A percentile compares a stretch with the other conserved stretches of the same genome.
These are phyloP conservation scores for Cynanchum wilfordii DNA, from an alignment of 257 asterid species.

Conservation along the genomic window DNA sequence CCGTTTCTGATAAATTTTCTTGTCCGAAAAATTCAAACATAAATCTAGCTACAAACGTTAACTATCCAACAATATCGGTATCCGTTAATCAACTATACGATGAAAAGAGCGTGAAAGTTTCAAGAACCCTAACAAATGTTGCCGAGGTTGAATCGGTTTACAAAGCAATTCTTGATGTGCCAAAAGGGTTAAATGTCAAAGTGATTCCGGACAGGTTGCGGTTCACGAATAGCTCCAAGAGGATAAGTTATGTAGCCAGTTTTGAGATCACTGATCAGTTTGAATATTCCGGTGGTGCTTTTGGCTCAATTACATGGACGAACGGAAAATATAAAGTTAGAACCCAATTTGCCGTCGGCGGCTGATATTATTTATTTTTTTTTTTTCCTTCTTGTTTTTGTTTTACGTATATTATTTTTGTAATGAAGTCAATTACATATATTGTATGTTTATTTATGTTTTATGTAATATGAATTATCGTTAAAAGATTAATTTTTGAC, in stretches of 20 bases:
- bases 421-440: too few relatives aligned
- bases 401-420: too few relatives aligned
- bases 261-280: slow-evolving; percentile 20
- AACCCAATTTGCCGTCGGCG: slow-evolving; percentile 42
- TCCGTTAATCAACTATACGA: slow-evolving; percentile 20
- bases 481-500: too few relatives aligned
- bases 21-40: slow-evolving; percentile 35
- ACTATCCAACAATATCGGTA: slow-evolving; percentile 69
- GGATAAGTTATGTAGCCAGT: slow-evolving; percentile 44
- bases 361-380: too few relatives aligned
- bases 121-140: slow-evolving; percentile 52
- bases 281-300: slow-evolving; percentile 22
- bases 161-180: slow-evolving; percentile 35
- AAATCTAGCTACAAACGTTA: slow-evolving; percentile 57
- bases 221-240: slow-evolving; percentile 28
- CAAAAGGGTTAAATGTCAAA: slow-evolving; percentile 32
- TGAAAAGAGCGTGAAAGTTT: slow-evolving; percentile 30
- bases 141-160: slow-evolving; percentile 52
- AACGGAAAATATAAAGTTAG: slow-evolving; percentile 47
- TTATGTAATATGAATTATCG: too few relatives aligned
- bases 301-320: slow-evolving; percentile 78
- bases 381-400: too few relatives aligned
- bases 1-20: slow-evolving; percentile 47
- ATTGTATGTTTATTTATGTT: too few relatives aligned
- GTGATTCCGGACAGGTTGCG: slow-evolving; percentile 44